Percentiles rank a stretch among this genome's conserved stretches.
These are phyloP conservation scores for Flaveria ramosissima DNA, from an alignment of 129 eudicot genomes.

Conservation along the genomic window DNA sequence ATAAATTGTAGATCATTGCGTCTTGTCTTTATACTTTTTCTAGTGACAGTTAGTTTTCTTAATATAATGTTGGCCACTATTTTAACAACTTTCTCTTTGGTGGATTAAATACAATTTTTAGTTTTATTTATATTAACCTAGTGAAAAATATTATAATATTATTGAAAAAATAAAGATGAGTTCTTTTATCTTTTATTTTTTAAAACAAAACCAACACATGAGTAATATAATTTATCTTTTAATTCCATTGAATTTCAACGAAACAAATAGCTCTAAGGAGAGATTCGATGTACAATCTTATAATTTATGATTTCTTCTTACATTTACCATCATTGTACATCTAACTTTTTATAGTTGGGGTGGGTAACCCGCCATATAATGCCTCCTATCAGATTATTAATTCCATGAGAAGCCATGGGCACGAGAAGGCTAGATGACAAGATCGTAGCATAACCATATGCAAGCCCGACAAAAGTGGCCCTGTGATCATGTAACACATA, in stretches of 20 bases:
- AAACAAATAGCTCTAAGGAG: background rate
- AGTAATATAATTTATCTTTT: background rate
- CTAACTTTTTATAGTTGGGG: slow-evolving; percentile 33
- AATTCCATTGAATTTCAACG: background rate
- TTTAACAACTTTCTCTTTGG: no score
- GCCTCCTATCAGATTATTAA: slow-evolving; percentile 80
- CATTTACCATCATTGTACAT: slow-evolving; percentile 22
- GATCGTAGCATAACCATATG: slow-evolving; percentile 75
- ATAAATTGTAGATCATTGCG: no score
- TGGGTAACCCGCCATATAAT: slow-evolving; percentile 67
- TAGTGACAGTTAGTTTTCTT: no score
- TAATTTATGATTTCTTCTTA: background rate
- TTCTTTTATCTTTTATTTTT: no score
- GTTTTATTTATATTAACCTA: no score
- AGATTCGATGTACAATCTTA: background rate
- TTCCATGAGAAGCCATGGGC: slow-evolving; percentile 92
- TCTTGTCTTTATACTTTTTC: no score
- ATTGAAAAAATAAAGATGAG: no score
- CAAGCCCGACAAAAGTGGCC: slow-evolving; percentile 89
- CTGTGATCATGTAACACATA: slow-evolving; percentile 29
- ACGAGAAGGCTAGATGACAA: slow-evolving; percentile 77
- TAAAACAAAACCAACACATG: no score
- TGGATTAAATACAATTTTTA: no score
- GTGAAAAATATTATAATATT: no score
- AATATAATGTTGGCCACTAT: no score